Evolutionary conservation across 179 eudicot genomes (phyloP).

Genomic region (Gypsophila paniculata): DNA sequence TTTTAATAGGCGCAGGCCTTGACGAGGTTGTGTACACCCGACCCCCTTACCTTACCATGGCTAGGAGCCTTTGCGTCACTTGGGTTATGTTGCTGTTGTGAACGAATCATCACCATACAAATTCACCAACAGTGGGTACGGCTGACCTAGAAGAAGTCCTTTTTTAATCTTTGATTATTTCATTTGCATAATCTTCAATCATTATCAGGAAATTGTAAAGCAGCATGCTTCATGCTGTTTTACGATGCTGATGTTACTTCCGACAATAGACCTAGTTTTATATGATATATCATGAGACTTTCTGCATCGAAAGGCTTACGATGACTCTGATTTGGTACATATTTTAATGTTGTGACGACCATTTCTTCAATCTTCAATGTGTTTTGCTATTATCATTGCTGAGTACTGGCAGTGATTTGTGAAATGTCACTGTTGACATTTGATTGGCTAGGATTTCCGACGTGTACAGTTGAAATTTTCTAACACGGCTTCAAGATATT

Average conservation of each 20-base stretch:
- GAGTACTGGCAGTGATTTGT: constrained; percentile 8
- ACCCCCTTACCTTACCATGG: too few species aligned
- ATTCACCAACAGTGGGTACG: not conserved
- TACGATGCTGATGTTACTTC: not conserved
- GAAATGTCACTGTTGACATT: constrained; percentile 13
- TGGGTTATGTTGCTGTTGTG: not conserved
- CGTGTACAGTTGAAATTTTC: constrained; percentile 29
- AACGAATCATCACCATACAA: not conserved
- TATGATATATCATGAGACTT: not conserved
- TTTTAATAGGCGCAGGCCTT: not conserved
- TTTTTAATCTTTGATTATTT: constrained; percentile 8
- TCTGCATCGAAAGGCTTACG: not conserved
- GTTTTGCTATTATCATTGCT: not conserved
- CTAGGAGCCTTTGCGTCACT: not conserved
- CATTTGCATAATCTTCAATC: constrained; percentile 2
- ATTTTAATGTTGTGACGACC: constrained; percentile 10
- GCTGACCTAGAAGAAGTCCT: not conserved
- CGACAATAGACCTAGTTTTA: not conserved
- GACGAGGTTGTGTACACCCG: too few species aligned
- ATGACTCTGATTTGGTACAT: too few species aligned
- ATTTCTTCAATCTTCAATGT: not conserved
- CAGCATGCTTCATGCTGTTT: constrained; percentile 25
- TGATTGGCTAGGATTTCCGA: constrained; percentile 20
- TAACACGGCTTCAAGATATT: not conserved
- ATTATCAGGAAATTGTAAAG: constrained; percentile 15